Conservation (phyloP, 2,329 filamentous ascomycete genomes). For the Verruconis gallopava region DNA sequence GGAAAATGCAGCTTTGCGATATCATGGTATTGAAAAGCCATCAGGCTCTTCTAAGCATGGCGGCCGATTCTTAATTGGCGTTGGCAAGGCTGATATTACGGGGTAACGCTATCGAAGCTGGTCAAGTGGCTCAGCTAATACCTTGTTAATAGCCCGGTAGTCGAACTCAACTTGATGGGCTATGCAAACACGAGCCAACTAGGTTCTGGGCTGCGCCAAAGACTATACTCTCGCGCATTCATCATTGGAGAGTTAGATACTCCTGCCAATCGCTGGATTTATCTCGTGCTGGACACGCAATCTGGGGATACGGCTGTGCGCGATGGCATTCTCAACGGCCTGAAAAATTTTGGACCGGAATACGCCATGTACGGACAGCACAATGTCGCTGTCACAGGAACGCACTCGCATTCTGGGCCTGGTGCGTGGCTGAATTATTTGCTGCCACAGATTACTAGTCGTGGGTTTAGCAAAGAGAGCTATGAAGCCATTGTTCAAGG, state of each 20-base stretch:
- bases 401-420: constrained; percentile 83
- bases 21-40: not conserved
- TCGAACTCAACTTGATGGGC: constrained; percentile 83
- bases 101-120: constrained; percentile 33
- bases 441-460: constrained; percentile 76
- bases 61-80: constrained; percentile 48
- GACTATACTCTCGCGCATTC: constrained; percentile 80
- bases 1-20: not conserved
- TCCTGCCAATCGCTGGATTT: constrained; percentile 63
- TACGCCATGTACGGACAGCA: constrained; percentile 64
- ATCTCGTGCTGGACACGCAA: constrained; percentile 75
- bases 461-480: constrained; percentile 76
- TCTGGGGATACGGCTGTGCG: constrained; percentile 82
- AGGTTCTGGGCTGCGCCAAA: constrained; percentile 73
- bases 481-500: constrained; percentile 84
- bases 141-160: constrained; percentile 50
- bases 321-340: constrained; percentile 69
- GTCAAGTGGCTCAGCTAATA: not conserved
- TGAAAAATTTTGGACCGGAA: constrained; percentile 54
- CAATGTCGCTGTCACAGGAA: constrained; percentile 83
- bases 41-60: constrained; percentile 12
- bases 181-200: constrained; percentile 78
- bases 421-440: constrained; percentile 93
- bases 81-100: constrained; percentile 61
- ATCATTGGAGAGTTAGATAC: constrained; percentile 60